phyloP scores from a whole-genome alignment of 768 basidiomycete species.

The Boletus reticulatus region DNA sequence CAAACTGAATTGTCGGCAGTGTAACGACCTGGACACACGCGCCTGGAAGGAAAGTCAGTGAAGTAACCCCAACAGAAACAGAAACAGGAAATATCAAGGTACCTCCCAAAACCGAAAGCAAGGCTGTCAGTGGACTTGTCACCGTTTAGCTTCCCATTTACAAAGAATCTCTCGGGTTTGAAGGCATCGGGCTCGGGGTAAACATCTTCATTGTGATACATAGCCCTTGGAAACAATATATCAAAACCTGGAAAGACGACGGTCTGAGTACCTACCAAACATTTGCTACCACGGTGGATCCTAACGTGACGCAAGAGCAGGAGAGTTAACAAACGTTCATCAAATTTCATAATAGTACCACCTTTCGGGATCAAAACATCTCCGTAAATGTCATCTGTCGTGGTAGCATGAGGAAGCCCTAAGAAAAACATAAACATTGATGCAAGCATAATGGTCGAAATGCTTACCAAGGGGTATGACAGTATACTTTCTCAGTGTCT shows the following conservation, averaged over 20 bases:
- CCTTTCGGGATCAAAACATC: conserved; percentile 27
- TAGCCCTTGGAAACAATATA: conserved; percentile 11
- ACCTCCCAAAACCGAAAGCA: conserved; percentile 28
- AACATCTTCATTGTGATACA: conserved; percentile 5
- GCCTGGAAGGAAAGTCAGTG: conserved; percentile 9
- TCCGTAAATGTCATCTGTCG: conserved; percentile 16
- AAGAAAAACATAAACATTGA: not conserved
- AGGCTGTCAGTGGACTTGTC: not conserved
- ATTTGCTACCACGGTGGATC: conserved; percentile 18
- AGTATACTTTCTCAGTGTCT: conserved; percentile 30
- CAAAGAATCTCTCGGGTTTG: conserved; percentile 32
- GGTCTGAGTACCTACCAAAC: conserved; percentile 10
- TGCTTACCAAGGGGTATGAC: conserved; percentile 24
- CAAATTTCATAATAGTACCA: not conserved
- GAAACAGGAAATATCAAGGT: not conserved
- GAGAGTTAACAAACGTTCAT: not conserved
- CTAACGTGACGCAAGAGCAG: conserved; percentile 4
- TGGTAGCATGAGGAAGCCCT: conserved; percentile 22
- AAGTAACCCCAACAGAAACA: not conserved
- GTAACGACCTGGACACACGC: conserved; percentile 33
- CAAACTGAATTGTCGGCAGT: conserved; percentile 31
- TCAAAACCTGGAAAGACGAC: not conserved
- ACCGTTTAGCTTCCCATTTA: conserved; percentile 7
- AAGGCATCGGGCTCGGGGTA: conserved; percentile 25
- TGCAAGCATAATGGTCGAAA: not conserved